phyloP scores from a whole-genome alignment of 148 eudicot genomes.

The Fagopyrum homotropicum region DNA sequence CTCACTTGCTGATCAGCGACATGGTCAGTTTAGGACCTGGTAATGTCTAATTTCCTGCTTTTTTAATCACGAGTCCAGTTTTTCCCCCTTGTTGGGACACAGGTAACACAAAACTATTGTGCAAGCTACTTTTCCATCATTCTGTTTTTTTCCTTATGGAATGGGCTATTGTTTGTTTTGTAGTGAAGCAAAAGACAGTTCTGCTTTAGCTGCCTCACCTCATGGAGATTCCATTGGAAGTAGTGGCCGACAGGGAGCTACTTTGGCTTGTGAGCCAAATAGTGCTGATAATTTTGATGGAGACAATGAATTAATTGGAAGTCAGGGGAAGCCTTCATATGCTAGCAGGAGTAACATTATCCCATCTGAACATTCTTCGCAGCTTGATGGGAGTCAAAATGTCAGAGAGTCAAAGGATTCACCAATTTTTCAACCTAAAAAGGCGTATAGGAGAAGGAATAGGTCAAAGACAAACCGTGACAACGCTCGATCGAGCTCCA shows the following conservation, averaged over 20 bases:
- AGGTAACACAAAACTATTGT: neutral
- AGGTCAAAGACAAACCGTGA: slow-evolving; percentile 68
- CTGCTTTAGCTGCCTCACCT: slow-evolving; percentile 75
- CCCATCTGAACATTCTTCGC: slow-evolving; percentile 56
- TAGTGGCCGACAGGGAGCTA: slow-evolving; percentile 68
- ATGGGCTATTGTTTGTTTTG: slow-evolving; percentile 14
- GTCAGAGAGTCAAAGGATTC: slow-evolving; percentile 55
- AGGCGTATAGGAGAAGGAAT: slow-evolving; percentile 74
- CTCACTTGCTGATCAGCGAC: slow-evolving; percentile 60
- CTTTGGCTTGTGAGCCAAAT: slow-evolving; percentile 59
- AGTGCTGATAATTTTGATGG: slow-evolving; percentile 96
- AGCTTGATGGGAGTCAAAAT: slow-evolving; percentile 40
- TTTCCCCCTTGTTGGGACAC: neutral
- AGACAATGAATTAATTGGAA: slow-evolving; percentile 48
- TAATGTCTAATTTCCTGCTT: slow-evolving; percentile 16
- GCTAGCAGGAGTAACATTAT: slow-evolving; percentile 31
- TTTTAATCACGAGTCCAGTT: neutral
- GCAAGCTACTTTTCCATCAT: neutral
- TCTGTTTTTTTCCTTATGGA: neutral
- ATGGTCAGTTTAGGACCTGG: slow-evolving; percentile 62
- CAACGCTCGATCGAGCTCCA: slow-evolving; percentile 56
- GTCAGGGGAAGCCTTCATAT: slow-evolving; percentile 35
- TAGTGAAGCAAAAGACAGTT: slow-evolving; percentile 94
- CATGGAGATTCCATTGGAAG: slow-evolving; percentile 93
- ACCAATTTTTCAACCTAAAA: slow-evolving; percentile 52